Percentiles rank a stretch among this genome's conserved stretches.
These are phyloP conservation scores for Ogataea angusta DNA, from an alignment of 805 yeast genomes.

Conservation along the genomic window DNA sequence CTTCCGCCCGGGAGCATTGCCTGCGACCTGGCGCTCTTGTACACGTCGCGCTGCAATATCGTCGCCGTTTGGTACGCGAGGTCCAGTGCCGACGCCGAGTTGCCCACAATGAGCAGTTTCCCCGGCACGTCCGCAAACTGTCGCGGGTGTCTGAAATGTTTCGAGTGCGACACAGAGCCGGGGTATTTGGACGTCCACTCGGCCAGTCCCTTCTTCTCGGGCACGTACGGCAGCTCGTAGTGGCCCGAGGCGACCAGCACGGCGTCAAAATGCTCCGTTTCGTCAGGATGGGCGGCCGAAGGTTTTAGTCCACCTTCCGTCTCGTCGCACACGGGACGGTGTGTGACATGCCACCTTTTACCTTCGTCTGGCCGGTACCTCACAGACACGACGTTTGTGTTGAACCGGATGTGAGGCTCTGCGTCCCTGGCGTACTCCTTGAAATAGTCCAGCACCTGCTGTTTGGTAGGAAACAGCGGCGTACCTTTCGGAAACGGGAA, in stretches of 20 bases:
- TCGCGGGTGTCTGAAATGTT: constrained; percentile 47
- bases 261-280: constrained; percentile 52
- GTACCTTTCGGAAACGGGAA: constrained; percentile 46
- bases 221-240: constrained; percentile 57
- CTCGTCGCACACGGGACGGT: constrained; percentile 32
- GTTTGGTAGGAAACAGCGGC: constrained; percentile 55
- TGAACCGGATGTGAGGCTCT: constrained; percentile 38
- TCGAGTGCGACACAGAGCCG: constrained; percentile 55
- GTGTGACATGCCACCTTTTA: constrained; percentile 42
- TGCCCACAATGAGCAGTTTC: constrained; percentile 67
- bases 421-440: constrained; percentile 46
- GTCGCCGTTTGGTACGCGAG: constrained; percentile 59
- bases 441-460: constrained; percentile 58
- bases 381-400: constrained; percentile 48
- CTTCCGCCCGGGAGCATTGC: constrained; percentile 42
- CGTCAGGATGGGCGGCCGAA: constrained; percentile 19
- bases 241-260: constrained; percentile 65
- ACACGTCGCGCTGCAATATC: constrained; percentile 38
- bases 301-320: constrained; percentile 32
- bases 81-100: constrained; percentile 72
- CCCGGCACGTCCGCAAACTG: constrained; percentile 38
- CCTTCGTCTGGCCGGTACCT: constrained; percentile 19
- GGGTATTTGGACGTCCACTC: constrained; percentile 46
- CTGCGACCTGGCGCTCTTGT: constrained; percentile 49
- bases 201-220: constrained; percentile 52